Evolutionary conservation across 2,329 filamentous ascomycete genomes (phyloP).

Genomic region (Alternaria arbusti): DNA sequence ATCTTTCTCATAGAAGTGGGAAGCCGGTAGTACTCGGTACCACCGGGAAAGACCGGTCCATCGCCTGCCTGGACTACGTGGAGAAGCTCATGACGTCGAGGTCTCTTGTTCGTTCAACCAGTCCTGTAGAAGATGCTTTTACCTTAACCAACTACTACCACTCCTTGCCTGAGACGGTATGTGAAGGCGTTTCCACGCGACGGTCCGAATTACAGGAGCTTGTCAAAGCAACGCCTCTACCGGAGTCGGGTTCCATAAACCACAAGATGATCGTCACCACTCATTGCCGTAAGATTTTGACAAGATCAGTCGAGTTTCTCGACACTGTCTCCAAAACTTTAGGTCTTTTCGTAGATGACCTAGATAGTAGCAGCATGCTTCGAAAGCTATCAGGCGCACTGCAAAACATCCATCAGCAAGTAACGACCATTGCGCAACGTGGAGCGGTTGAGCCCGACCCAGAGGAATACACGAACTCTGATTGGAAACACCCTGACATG

Average conservation of each 20-base stretch:
- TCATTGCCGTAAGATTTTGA: constrained; percentile 18
- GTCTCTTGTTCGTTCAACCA: constrained; percentile 9
- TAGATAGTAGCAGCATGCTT: constrained; percentile 25
- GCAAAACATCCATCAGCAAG: constrained; percentile 17
- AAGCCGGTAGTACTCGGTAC: neutral
- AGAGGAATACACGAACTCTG: constrained; percentile 10
- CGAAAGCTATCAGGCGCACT: constrained; percentile 38
- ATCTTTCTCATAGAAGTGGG: neutral
- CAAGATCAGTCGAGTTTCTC: constrained; percentile 17
- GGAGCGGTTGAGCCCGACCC: constrained; percentile 4
- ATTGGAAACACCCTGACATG: constrained; percentile 12
- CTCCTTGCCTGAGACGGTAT: constrained; percentile 21
- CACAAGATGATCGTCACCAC: constrained; percentile 24
- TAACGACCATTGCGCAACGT: constrained; percentile 1
- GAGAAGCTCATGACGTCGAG: constrained; percentile 32
- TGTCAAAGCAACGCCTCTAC: neutral
- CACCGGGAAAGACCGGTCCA: constrained; percentile 1
- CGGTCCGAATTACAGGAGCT: constrained; percentile 2
- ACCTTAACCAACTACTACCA: constrained; percentile 35
- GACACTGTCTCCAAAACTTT: constrained; percentile 21
- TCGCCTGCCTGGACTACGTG: constrained; percentile 28
- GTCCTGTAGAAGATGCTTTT: constrained; percentile 30
- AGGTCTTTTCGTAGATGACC: constrained; percentile 30
- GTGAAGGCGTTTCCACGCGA: constrained; percentile 4
- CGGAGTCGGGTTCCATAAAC: neutral